A percentile compares a stretch with the other conserved stretches of the same genome.
Evolutionary conservation across 2,329 filamentous ascomycete species (phyloP).

Genomic region (Lasiodiplodia citricola): DNA sequence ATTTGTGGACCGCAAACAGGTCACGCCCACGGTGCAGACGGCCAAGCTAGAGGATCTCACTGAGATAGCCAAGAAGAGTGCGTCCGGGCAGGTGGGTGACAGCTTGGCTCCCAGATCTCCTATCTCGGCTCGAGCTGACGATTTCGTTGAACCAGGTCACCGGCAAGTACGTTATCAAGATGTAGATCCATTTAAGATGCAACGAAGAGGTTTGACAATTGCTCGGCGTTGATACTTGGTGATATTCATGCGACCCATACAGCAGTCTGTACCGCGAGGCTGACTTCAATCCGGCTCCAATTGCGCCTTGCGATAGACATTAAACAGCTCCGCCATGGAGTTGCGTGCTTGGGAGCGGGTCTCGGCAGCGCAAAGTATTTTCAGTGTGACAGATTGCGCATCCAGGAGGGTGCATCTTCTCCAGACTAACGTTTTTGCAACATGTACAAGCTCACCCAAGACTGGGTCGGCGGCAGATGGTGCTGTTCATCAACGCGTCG

Average conservation of each 20-base stretch:
- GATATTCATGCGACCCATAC: background rate
- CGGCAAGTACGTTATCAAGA: slow-evolving; percentile 20
- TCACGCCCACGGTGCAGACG: slow-evolving; percentile 13
- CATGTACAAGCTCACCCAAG: background rate
- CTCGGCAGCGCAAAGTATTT: background rate
- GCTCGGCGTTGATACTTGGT: background rate
- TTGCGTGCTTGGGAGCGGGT: slow-evolving; percentile 9
- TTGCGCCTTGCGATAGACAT: background rate
- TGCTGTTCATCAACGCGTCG: background rate
- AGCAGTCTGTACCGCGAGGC: slow-evolving; percentile 3
- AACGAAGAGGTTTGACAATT: slow-evolving; percentile 9
- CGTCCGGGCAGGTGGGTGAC: slow-evolving; percentile 20
- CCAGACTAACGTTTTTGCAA: background rate
- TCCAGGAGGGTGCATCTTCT: slow-evolving; percentile 4
- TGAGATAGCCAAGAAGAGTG: slow-evolving; percentile 17
- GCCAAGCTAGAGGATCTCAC: slow-evolving; percentile 18
- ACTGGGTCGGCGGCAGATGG: background rate
- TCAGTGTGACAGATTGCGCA: slow-evolving; percentile 1
- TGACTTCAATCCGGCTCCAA: slow-evolving; percentile 2
- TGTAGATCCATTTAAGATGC: background rate
- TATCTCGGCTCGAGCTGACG: slow-evolving; percentile 10
- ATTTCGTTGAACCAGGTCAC: background rate
- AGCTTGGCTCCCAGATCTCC: background rate
- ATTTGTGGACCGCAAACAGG: slow-evolving; percentile 21
- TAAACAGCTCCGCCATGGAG: background rate